Percentiles rank a stretch among this genome's conserved stretches.
phyloP scores from a whole-genome alignment of 306 rosid genomes.

The Cicer arietinum region DNA sequence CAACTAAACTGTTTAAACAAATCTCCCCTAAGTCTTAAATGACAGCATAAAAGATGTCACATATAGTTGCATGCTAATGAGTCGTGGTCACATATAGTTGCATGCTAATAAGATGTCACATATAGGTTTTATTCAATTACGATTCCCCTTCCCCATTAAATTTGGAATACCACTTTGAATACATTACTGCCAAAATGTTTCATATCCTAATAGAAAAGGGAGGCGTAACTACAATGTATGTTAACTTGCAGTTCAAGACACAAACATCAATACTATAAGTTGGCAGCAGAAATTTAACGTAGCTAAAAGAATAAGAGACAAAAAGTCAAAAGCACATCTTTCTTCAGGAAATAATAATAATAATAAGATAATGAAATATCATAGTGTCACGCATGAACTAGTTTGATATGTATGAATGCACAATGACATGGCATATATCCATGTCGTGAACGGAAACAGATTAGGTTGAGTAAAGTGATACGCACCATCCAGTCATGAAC shows the following conservation, averaged over 20 bases:
- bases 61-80: background rate
- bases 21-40: slow-evolving; percentile 16
- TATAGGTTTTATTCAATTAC: too few species aligned
- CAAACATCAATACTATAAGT: slow-evolving; percentile 14
- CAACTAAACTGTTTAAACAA: background rate
- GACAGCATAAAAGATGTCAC: slow-evolving; percentile 22
- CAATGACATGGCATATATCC: background rate
- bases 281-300: slow-evolving; percentile 6
- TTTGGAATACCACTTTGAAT: slow-evolving; percentile 17
- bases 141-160: too few species aligned
- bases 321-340: slow-evolving; percentile 1
- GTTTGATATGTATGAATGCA: slow-evolving; percentile 10
- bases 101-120: too few species aligned
- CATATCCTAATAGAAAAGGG: slow-evolving; percentile 6
- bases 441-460: slow-evolving; percentile 4
- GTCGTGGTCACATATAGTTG: background rate
- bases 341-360: background rate
- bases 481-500: slow-evolving; percentile 96
- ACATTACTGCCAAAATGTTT: slow-evolving; percentile 24
- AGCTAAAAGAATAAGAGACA: slow-evolving; percentile 9
- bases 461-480: slow-evolving; percentile 38
- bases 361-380: slow-evolving; percentile 10
- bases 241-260: slow-evolving; percentile 20
- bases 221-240: background rate
- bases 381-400: slow-evolving; percentile 10